Evolutionary conservation across 345 rosid species (phyloP), one percentile per base, ranked within the genome.

Genomic region (Citrus medica): DNA sequence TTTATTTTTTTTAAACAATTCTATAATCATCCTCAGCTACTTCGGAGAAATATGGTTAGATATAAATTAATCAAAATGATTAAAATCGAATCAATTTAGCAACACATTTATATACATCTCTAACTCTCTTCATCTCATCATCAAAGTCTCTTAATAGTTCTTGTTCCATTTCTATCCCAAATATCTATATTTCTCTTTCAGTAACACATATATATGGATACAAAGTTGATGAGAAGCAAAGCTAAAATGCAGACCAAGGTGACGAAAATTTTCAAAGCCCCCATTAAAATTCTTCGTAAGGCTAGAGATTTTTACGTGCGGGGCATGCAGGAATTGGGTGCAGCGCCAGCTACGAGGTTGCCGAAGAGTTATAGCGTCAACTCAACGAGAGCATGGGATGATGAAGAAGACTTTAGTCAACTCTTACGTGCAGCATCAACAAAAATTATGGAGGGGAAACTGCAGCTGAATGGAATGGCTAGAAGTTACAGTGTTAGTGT

Each of bases 401-500:
- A 65, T 0, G 76, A 75, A 3, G 81, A 86, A 35, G 87, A 85
- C 37, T 35, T 79, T 4, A 75, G 61, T 14, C 65, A 78, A 66
- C 74, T 83, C 7, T 16, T 86, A 37, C 21, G 81, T 9, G 70
- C 70, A 0, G 37, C 48, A 35, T 22, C 27, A 0, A 9, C 14
- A 66, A 37, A 19, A 63, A 63, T 27, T 5, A 28, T 28, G 67
- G 65, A 25, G 65, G 28, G 65, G 10, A 61, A 61, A 25, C 0
- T 5, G 19, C 24, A 73, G 27, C 7, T 17, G 58, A 53, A 17
- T n/a, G 79, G 76, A 14, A 63, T 63, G 81, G 60, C 30, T 24
- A 83, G 87, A 81, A 86, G 88, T 66, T 85, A 82, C 28, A 85
- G 87, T 63, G 89, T 88, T 24, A 88, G 83, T 63, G 14, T 88